Evolutionary conservation across 2,329 filamentous ascomycete species (phyloP).

Genomic region (Aureobasidium sp.): DNA sequence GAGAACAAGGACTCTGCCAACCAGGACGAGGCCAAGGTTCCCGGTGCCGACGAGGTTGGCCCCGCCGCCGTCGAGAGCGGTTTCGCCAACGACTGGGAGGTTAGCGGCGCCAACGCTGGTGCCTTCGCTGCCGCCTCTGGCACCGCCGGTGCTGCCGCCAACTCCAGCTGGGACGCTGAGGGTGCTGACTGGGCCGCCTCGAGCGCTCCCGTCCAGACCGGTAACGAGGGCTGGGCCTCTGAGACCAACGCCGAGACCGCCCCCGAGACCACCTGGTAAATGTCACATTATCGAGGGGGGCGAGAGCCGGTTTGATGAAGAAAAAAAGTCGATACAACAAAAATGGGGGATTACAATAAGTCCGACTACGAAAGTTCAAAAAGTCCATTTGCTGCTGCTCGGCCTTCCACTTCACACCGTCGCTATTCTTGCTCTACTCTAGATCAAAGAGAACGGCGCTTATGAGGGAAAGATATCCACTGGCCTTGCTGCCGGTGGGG

Average conservation of each 20-base stretch:
- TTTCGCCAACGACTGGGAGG: slow-evolving; percentile 82
- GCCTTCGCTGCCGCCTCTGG: slow-evolving; percentile 56
- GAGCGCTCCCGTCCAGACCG: slow-evolving; percentile 36
- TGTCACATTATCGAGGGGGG: slow-evolving; percentile 8
- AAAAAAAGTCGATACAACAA: slow-evolving; percentile 3
- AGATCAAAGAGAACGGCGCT: slow-evolving; percentile 60
- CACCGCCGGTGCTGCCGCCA: slow-evolving; percentile 48
- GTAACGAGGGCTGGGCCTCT: slow-evolving; percentile 45
- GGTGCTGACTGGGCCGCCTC: slow-evolving; percentile 61
- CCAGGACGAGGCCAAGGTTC: slow-evolving; percentile 75
- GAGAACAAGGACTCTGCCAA: slow-evolving; percentile 88
- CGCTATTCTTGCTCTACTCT: slow-evolving; percentile 18
- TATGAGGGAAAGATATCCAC: slow-evolving; percentile 99
- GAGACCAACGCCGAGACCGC: slow-evolving; percentile 26
- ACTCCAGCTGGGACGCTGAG: slow-evolving; percentile 57
- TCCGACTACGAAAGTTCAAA: slow-evolving; percentile 9
- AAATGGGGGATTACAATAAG: slow-evolving; percentile 8
- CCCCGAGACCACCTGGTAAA: slow-evolving; percentile 40
- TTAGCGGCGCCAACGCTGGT: slow-evolving; percentile 54
- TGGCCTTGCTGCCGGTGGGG: slow-evolving; percentile 51
- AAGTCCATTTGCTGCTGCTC: slow-evolving; percentile 11
- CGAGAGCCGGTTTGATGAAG: slow-evolving; percentile 7
- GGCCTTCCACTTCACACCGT: slow-evolving; percentile 13
- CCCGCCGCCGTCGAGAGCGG: slow-evolving; percentile 68
- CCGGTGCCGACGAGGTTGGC: slow-evolving; percentile 77